Conservation (phyloP, 106 monocot genomes). For the Dendrobium nobile region DNA sequence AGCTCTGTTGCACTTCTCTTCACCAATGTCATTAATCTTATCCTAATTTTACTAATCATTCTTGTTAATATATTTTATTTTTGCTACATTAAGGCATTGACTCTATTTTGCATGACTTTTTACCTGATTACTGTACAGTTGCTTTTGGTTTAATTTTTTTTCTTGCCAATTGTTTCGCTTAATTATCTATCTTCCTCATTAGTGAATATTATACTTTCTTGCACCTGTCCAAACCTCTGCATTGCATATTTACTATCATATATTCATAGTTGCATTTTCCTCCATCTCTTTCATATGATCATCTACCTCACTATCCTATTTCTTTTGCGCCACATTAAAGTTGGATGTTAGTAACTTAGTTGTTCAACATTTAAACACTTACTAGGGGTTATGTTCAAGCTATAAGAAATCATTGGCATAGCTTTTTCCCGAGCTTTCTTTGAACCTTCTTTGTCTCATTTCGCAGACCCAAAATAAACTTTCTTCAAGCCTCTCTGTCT, state of each 20-base stretch:
- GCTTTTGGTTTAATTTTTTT: not conserved
- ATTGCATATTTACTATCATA: not conserved
- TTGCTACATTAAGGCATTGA: not conserved
- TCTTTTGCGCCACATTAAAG: not conserved
- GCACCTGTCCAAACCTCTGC: not conserved
- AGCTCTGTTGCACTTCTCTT: not conserved
- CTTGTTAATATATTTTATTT: not conserved
- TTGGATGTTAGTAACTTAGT: not conserved
- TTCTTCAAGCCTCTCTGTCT: not conserved
- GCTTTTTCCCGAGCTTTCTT: not conserved
- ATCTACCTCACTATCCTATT: not conserved
- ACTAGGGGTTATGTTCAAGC: not conserved
- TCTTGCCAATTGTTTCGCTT: not conserved
- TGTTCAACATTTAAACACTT: not conserved
- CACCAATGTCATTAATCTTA: not conserved
- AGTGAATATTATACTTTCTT: not conserved
- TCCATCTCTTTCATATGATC: not conserved
- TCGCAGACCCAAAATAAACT: not conserved
- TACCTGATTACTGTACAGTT: not conserved
- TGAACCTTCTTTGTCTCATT: not conserved
- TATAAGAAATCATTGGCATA: not conserved
- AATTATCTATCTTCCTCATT: not conserved
- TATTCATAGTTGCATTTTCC: not conserved
- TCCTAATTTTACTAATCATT: not conserved
- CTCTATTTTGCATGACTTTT: not conserved